A percentile compares a stretch with the other conserved stretches of the same genome.
These are phyloP conservation scores for Saccharomycopsis javanensis DNA, from an alignment of 805 yeast genomes.

Conservation along the genomic window DNA sequence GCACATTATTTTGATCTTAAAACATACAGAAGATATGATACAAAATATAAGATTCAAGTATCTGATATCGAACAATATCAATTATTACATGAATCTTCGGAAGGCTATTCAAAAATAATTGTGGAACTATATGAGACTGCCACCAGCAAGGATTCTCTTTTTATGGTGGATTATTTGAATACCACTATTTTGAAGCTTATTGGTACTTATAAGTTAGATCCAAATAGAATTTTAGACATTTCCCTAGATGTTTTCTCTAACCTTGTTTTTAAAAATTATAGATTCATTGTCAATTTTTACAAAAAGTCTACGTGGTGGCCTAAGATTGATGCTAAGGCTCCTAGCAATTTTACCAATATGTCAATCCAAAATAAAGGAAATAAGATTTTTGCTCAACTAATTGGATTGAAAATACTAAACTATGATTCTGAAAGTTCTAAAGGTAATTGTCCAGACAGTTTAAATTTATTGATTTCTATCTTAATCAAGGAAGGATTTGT, in stretches of 20 bases:
- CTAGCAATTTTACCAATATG: constrained; percentile 28
- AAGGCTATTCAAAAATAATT: constrained; percentile 64
- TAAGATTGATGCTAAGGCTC: neutral
- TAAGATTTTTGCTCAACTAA: constrained; percentile 41
- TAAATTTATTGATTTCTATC: constrained; percentile 39
- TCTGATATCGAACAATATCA: constrained; percentile 45
- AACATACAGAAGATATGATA: neutral
- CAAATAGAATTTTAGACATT: constrained; percentile 57
- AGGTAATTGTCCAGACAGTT: constrained; percentile 33
- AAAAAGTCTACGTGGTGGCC: constrained; percentile 66
- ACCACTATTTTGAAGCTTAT: constrained; percentile 46
- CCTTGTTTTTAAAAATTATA: constrained; percentile 34
- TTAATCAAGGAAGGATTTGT: constrained; percentile 59
- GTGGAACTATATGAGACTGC: constrained; percentile 38
- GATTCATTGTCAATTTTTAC: constrained; percentile 41
- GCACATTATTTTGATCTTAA: constrained; percentile 3
- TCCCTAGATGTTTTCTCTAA: constrained; percentile 44
- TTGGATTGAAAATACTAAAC: constrained; percentile 37
- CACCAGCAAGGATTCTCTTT: constrained; percentile 31
- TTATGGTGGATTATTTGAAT: constrained; percentile 35
- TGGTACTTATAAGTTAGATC: constrained; percentile 71
- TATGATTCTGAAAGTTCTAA: constrained; percentile 23
- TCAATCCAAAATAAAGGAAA: constrained; percentile 32
- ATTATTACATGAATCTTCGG: constrained; percentile 61
- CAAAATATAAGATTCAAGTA: constrained; percentile 2